Base-by-base conservation (phyloP, 345 rosid species). In the Garcia nutans region DNA sequence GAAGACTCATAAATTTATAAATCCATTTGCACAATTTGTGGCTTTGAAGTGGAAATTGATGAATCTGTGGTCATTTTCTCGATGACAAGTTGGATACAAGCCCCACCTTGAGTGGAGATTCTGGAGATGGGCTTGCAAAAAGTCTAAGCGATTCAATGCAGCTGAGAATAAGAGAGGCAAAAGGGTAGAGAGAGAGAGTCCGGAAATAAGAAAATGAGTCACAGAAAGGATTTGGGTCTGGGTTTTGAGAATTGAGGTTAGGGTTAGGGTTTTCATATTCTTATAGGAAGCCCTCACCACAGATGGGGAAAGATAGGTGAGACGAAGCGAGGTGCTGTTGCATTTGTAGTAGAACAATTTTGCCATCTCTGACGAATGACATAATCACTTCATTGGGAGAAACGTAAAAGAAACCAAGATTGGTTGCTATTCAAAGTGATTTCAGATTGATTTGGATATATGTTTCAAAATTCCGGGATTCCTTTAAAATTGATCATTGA, bases 251-350 rank as follows among this genome's bases (percentile, higher is more conserved):
- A 55, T 41, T 52, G 45, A 72, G 31, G 70, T 44, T 45, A 47
- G 85, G 67, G 77, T 61, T 70, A 49, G 84, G 84, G 81, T 59
- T 58, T 63, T 84, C 89, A 33, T 2, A 31, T 70, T 86, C 89
- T 78, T 86, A 87, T 26, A 82, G 73, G 77, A 86, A 86, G 49
- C 87, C 84, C 0, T 80, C 89, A 78, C 80, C 62, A 74, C 89
- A 86, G 31, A 60, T 54, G 49, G 89, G 89, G 64, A 87, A 86
- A 41, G 42, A 28, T 10, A 83, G 89, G 33, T 77, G 84, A 63
- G 84, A 56, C 42, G 86, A 63, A 5, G 82, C 73, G 2, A 85
- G 31, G 80, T 74, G 56, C 74, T 71, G 23, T 50, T 12, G 77
- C 89, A 86, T 76, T 61, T 76, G 74, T 86, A 70, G 76, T 87